Conservation (phyloP, 495 filamentous ascomycete species). For the Hypoxylon trugodes region DNA sequence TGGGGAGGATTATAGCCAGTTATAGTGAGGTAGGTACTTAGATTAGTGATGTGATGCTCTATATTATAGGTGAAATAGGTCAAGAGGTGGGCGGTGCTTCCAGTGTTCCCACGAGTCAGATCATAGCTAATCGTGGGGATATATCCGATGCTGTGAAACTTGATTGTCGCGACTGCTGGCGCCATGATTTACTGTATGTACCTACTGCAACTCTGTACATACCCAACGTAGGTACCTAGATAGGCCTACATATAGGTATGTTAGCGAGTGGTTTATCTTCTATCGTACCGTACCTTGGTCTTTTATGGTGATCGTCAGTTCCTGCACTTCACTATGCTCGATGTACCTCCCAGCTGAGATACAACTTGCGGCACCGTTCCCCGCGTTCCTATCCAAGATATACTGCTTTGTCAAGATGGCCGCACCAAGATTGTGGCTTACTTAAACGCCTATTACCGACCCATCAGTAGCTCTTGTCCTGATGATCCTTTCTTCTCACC, state of each 20-base stretch:
- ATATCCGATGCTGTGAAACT: conserved; percentile 27
- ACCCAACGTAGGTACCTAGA: too few species aligned
- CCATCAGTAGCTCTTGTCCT: too few species aligned
- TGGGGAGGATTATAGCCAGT: too few species aligned
- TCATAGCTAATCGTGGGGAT: conserved; percentile 18
- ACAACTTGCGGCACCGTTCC: background rate
- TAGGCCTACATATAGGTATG: too few species aligned
- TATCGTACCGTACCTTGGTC: conserved; percentile 10
- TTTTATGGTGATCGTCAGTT: conserved; percentile 14
- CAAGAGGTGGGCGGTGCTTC: background rate
- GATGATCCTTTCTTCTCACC: too few species aligned
- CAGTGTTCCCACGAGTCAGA: conserved; percentile 10
- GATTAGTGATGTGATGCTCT: too few species aligned
- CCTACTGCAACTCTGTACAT: too few species aligned
- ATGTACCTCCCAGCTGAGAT: background rate
- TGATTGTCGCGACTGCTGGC: conserved; percentile 21
- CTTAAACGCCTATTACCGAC: background rate
- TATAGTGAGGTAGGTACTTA: too few species aligned
- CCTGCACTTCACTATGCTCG: background rate
- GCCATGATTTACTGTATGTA: conserved; percentile 15
- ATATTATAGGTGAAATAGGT: too few species aligned
- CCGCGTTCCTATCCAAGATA: background rate
- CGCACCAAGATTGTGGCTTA: too few species aligned
- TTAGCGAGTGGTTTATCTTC: conserved; percentile 14
- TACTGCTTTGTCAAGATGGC: background rate